Conservation (phyloP, 2,329 filamentous ascomycete genomes). For the Periglandula ipomoeae region DNA sequence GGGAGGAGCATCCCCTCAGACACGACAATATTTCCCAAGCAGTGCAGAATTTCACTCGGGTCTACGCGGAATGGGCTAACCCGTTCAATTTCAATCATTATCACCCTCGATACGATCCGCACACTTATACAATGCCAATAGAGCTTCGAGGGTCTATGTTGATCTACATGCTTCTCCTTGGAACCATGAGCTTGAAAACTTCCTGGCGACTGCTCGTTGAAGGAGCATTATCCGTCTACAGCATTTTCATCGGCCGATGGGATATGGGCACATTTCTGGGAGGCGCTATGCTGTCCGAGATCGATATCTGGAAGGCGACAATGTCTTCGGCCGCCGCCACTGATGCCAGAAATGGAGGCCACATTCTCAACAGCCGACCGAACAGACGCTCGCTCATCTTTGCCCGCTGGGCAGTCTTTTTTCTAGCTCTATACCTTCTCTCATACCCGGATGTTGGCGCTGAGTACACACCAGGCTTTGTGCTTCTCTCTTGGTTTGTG, state of each 20-base stretch:
- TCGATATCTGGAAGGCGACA: conserved; percentile 19
- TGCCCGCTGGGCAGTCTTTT: conserved; percentile 18
- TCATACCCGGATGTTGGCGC: conserved; percentile 30
- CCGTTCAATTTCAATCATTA: conserved; percentile 31
- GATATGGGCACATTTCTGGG: conserved; percentile 31
- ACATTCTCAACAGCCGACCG: background rate
- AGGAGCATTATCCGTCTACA: conserved; percentile 22
- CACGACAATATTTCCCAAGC: conserved; percentile 29
- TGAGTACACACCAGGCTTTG: conserved; percentile 29
- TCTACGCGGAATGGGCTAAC: conserved; percentile 31
- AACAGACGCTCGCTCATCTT: background rate
- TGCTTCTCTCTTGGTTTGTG: conserved; percentile 21
- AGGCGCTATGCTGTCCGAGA: conserved; percentile 26
- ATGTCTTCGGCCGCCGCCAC: background rate
- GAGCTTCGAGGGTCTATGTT: conserved; percentile 32
- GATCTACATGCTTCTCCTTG: conserved; percentile 30
- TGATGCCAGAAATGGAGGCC: background rate
- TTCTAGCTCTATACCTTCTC: conserved; percentile 27
- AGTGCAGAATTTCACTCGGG: conserved; percentile 27
- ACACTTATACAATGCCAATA: conserved; percentile 33
- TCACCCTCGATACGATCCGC: conserved; percentile 31
- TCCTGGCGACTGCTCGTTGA: conserved; percentile 24
- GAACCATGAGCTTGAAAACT: conserved; percentile 25
- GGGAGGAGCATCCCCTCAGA: conserved; percentile 32
- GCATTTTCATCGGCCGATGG: conserved; percentile 26